These are phyloP conservation scores for Cornus florida DNA, from an alignment of 148 eudicot species.

Conservation along the genomic window DNA sequence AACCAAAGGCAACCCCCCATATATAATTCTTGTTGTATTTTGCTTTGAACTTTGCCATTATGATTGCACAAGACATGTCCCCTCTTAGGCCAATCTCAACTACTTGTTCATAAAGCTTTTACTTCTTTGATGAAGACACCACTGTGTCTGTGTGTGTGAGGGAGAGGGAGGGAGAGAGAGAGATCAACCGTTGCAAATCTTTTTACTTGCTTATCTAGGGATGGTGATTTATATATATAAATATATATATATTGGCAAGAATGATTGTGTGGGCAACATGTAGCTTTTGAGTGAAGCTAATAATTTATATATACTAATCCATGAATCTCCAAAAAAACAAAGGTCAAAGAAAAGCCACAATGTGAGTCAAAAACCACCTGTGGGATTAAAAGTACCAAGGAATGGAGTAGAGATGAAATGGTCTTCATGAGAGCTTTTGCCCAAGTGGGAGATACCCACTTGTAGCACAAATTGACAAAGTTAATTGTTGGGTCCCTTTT, in stretches of 20 bases:
- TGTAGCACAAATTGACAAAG: not conserved
- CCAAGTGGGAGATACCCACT: slow-evolving; percentile 19
- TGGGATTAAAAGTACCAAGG: not conserved
- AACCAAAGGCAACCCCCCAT: slow-evolving; percentile 27
- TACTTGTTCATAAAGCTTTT: slow-evolving; percentile 37
- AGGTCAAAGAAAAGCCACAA: slow-evolving; percentile 7
- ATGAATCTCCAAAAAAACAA: not conserved
- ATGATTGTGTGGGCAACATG: slow-evolving; percentile 3
- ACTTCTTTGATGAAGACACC: slow-evolving; percentile 12
- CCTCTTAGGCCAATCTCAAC: slow-evolving; percentile 31
- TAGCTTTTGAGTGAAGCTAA: slow-evolving; percentile 21
- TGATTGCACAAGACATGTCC: slow-evolving; percentile 44
- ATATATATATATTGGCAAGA: not conserved
- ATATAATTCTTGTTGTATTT: not conserved
- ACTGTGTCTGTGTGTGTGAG: too few relatives aligned
- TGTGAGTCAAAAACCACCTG: slow-evolving; percentile 4
- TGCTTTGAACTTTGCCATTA: slow-evolving; percentile 34
- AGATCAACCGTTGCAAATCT: not conserved
- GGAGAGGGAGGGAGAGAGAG: slow-evolving; percentile 5
- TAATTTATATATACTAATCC: not conserved
- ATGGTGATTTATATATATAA: not conserved
- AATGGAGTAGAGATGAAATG: not conserved
- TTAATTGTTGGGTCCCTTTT: not conserved
- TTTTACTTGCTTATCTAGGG: slow-evolving; percentile 4
- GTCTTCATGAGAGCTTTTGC: slow-evolving; percentile 6